Conservation (phyloP, 2,329 filamentous ascomycete species). For the Fusarium nodosum region DNA sequence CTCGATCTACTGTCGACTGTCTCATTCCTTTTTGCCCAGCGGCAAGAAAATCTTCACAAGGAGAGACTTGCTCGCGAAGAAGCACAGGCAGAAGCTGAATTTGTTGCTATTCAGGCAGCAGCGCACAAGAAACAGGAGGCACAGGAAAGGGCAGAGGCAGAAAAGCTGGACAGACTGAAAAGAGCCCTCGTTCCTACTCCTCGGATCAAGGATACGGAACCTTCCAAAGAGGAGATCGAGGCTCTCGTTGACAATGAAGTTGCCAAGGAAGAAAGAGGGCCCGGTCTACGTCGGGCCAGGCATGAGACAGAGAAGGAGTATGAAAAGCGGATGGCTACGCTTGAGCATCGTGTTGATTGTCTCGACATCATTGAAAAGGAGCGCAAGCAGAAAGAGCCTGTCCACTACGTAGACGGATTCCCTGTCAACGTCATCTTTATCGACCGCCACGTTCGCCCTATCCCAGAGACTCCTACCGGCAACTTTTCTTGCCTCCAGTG, state of each 20-base stretch:
- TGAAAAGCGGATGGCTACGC: constrained; percentile 15
- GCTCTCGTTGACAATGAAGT: constrained; percentile 26
- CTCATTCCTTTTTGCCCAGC: constrained; percentile 19
- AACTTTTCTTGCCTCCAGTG: constrained; percentile 47
- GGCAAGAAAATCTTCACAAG: not conserved
- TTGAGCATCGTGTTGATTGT: constrained; percentile 34
- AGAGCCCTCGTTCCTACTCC: not conserved
- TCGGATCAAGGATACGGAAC: constrained; percentile 1
- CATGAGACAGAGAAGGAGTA: constrained; percentile 21
- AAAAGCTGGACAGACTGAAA: not conserved
- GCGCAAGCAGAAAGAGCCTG: constrained; percentile 21
- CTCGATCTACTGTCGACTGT: constrained; percentile 30
- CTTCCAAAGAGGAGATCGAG: constrained; percentile 25
- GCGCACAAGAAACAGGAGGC: not conserved
- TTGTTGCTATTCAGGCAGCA: not conserved
- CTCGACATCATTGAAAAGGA: constrained; percentile 13
- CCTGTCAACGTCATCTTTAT: constrained; percentile 40
- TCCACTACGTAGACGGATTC: constrained; percentile 50
- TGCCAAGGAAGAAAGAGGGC: constrained; percentile 6
- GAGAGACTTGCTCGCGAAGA: not conserved
- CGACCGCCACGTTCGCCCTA: constrained; percentile 36
- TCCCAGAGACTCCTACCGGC: not conserved
- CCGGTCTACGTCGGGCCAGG: constrained; percentile 12
- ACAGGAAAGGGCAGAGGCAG: not conserved
- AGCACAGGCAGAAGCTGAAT: constrained; percentile 7